Percentiles rank a stretch among this genome's conserved stretches.
Evolutionary conservation across 2,329 filamentous ascomycete species (phyloP).

Genomic region (Colletotrichum chrysophilum): DNA sequence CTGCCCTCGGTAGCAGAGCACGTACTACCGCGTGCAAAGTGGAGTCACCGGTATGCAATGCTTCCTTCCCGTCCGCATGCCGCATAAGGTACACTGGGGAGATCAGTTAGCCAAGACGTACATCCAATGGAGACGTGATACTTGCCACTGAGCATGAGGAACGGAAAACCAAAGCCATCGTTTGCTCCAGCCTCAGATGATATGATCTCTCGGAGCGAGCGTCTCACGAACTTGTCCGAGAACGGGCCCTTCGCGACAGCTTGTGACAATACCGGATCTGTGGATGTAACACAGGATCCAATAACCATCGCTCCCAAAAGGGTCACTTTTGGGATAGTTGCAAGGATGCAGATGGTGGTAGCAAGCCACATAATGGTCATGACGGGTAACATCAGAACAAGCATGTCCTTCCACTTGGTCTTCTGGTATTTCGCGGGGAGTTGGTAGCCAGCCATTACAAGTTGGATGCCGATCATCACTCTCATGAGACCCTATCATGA

Average conservation of each 20-base stretch:
- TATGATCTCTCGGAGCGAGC: constrained; percentile 64
- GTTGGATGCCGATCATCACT: constrained; percentile 67
- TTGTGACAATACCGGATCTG: constrained; percentile 67
- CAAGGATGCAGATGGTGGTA: constrained; percentile 60
- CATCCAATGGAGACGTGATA: background rate
- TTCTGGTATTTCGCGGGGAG: constrained; percentile 61
- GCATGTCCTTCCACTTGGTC: constrained; percentile 56
- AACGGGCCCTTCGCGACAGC: constrained; percentile 68
- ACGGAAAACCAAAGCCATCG: constrained; percentile 67
- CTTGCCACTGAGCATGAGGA: constrained; percentile 55
- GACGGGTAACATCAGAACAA: constrained; percentile 60
- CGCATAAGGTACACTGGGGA: constrained; percentile 58
- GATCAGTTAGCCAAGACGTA: background rate
- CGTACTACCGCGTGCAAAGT: background rate
- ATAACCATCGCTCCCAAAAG: constrained; percentile 61
- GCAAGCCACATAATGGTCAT: constrained; percentile 69
- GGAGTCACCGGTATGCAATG: background rate
- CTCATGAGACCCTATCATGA: constrained; percentile 49
- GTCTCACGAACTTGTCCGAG: constrained; percentile 64
- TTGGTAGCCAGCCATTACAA: constrained; percentile 69
- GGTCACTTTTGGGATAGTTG: constrained; percentile 59
- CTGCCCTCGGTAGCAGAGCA: constrained; percentile 21
- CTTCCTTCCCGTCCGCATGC: constrained; percentile 47
- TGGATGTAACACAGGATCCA: constrained; percentile 65
- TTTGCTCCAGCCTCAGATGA: constrained; percentile 67